These are phyloP conservation scores for Ceratobasidium sp. DNA, from an alignment of 1,284 basidiomycete species.

Conservation along the genomic window DNA sequence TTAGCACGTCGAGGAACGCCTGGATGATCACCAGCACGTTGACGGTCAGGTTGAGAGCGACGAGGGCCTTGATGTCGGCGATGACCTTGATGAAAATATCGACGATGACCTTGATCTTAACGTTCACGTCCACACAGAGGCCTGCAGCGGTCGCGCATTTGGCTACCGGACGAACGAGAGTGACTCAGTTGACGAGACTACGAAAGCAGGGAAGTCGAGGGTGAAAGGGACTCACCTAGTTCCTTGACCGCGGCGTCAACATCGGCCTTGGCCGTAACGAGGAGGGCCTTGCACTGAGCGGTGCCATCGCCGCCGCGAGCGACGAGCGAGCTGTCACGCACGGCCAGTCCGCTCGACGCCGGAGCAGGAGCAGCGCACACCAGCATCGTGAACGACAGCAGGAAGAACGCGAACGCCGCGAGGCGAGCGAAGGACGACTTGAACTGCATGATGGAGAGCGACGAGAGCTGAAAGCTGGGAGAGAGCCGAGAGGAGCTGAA, in stretches of 20 bases:
- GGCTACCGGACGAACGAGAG: no score
- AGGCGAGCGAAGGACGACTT: conserved; percentile 21
- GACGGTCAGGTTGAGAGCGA: background rate
- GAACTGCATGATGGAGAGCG: conserved; percentile 23
- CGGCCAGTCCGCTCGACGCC: conserved; percentile 1
- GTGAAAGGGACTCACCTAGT: background rate
- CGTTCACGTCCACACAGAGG: no score
- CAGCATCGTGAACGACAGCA: conserved; percentile 30
- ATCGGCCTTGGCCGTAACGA: background rate
- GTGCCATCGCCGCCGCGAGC: conserved; percentile 20
- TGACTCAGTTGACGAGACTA: no score
- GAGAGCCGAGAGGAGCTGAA: conserved; percentile 8
- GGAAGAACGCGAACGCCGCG: conserved; percentile 26
- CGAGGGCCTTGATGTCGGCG: background rate
- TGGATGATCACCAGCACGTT: conserved; percentile 9
- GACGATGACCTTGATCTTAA: background rate
- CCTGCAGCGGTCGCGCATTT: no score
- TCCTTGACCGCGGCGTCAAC: background rate
- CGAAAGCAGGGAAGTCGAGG: no score
- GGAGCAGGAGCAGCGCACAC: conserved; percentile 19
- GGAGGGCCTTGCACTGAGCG: background rate
- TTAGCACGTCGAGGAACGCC: background rate
- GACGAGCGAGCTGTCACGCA: conserved; percentile 2
- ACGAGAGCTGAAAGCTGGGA: background rate
- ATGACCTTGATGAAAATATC: background rate